phyloP scores from a whole-genome alignment of 106 monocot species.

The Allium cepa region DNA sequence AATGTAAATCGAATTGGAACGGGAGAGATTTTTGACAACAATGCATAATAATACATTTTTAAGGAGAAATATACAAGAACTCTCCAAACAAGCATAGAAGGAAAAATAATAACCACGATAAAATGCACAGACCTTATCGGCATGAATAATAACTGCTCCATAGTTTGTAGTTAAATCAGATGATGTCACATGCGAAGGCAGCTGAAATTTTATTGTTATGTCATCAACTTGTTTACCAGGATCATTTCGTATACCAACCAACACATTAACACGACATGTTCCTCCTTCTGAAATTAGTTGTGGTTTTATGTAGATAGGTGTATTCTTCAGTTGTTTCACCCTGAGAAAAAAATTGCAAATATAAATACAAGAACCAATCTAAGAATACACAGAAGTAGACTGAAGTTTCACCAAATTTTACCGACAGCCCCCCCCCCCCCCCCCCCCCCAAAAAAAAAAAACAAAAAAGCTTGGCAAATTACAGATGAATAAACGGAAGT shows the following conservation, averaged over 20 bases:
- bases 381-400: too few relatives aligned
- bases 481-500: too few relatives aligned
- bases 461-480: too few relatives aligned
- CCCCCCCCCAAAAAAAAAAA: too few relatives aligned
- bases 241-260: slow-evolving; percentile 82
- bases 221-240: slow-evolving; percentile 75
- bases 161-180: slow-evolving; percentile 65
- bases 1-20: too few relatives aligned
- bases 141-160: slow-evolving; percentile 75
- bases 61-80: too few relatives aligned
- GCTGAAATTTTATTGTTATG: slow-evolving; percentile 59
- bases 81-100: too few relatives aligned
- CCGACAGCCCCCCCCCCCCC: too few relatives aligned
- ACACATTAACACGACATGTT: slow-evolving; percentile 57
- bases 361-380: too few relatives aligned
- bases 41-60: too few relatives aligned
- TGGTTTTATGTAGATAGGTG: slow-evolving; percentile 88
- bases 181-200: slow-evolving; percentile 57
- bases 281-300: slow-evolving; percentile 67
- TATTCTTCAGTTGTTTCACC: slow-evolving; percentile 75
- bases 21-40: too few relatives aligned
- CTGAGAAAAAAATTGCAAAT: slow-evolving; percentile 16
- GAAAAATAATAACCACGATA: neutral
- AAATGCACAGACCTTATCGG: slow-evolving; percentile 56
- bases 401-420: too few relatives aligned